These are phyloP conservation scores for Monosporascus ibericus DNA, from an alignment of 2,329 filamentous ascomycete genomes.

Conservation along the genomic window DNA sequence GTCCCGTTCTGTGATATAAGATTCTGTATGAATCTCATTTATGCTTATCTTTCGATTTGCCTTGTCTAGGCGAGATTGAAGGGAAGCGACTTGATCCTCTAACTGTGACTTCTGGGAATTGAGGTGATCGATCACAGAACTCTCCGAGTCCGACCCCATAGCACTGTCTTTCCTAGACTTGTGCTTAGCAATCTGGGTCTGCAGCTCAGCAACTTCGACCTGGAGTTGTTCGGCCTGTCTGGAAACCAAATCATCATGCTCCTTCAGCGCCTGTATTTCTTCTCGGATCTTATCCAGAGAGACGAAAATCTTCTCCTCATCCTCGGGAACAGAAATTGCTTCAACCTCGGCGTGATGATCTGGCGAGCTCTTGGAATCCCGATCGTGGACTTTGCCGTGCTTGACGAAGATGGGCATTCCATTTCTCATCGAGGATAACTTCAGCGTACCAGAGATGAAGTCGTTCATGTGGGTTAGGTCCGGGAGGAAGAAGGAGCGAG, in stretches of 20 bases:
- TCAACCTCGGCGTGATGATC: slow-evolving; percentile 44
- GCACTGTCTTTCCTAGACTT: slow-evolving; percentile 37
- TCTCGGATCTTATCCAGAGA: slow-evolving; percentile 57
- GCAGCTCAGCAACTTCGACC: slow-evolving; percentile 43
- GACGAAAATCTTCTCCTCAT: slow-evolving; percentile 53
- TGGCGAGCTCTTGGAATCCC: slow-evolving; percentile 26
- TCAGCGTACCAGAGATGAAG: slow-evolving; percentile 49
- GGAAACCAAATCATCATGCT: slow-evolving; percentile 50
- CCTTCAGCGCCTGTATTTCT: slow-evolving; percentile 49
- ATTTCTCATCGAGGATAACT: slow-evolving; percentile 45
- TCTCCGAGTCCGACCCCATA: slow-evolving; percentile 37
- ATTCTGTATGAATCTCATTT: slow-evolving; percentile 58
- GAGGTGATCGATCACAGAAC: slow-evolving; percentile 36
- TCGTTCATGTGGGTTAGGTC: slow-evolving; percentile 50
- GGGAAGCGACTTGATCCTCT: slow-evolving; percentile 51
- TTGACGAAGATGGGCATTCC: slow-evolving; percentile 52
- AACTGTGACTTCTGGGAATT: slow-evolving; percentile 53
- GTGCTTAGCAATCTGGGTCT: slow-evolving; percentile 40
- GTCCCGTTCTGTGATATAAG: slow-evolving; percentile 58
- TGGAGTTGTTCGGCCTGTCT: slow-evolving; percentile 48
- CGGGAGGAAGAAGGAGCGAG: slow-evolving; percentile 48
- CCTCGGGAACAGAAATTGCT: slow-evolving; percentile 42
- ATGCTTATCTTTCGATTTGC: slow-evolving; percentile 56
- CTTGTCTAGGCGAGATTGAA: slow-evolving; percentile 57
- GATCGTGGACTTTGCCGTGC: slow-evolving; percentile 44